Base-by-base conservation (phyloP, 1,284 basidiomycete species). In the Cryptococcus sp. region DNA sequence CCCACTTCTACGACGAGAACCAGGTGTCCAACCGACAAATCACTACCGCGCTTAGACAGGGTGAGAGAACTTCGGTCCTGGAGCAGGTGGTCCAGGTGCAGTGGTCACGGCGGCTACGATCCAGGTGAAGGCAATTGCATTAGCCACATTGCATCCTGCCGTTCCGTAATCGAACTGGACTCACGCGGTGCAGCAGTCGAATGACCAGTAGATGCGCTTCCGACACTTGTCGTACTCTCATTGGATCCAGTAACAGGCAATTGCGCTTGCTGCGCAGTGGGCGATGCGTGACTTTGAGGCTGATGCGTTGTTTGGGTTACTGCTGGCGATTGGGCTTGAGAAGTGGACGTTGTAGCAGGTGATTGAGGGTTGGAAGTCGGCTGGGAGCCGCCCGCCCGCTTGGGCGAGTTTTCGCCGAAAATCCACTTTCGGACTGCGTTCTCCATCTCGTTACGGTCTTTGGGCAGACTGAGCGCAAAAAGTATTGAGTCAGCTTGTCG, bases 391-490 rank as follows among this genome's bases (percentile, higher is more conserved):
- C 40, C 19, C 25, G 65, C 57, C 16, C 63, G 45, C 6, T 60
- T 43, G 40, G 68, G 54, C 19, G 72, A 67, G 49, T 72, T 68
- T 17, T 69, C 69, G 35, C 69, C 71, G 56, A 77, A 88, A 70
- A 89, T 86, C 83, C 85, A 89, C 54, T 83, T 78, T 68, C 84
- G 80, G 22, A 88, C 85, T 2, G 76, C 78, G 22, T 76, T 78
- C 54, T 83, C 84, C 58, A 91, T 88, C 68, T 85, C 83, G 47
- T 83, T 76, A 10, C 86, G 81, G 68, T 91, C 86, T 62, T 83
- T 80, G 11, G 90, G 88, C 47, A 91, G 78, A 38, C 90, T 93
- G 66, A 15, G 23, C 19, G 20, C 39, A 42, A 49, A 30, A 48
- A 30, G 30, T 23, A 22, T 47, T 39, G 41, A 16, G 25, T 59